Conservation (phyloP, 2,329 filamentous ascomycete species). For the Penicillium sp. region DNA sequence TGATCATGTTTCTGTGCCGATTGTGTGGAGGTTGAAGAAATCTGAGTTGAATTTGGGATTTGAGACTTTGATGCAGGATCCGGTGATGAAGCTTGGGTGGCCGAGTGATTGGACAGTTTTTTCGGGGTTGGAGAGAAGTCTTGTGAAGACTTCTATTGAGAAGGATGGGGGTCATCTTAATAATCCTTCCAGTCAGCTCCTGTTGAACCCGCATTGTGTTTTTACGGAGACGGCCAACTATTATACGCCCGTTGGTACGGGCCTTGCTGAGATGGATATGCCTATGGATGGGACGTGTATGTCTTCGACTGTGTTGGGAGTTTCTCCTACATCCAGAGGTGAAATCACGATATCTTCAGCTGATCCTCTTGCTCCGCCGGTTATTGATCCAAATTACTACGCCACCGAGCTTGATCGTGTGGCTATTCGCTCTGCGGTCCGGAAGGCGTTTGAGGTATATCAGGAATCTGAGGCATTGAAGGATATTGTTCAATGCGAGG, state of each 20-base stretch:
- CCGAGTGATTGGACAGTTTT: neutral
- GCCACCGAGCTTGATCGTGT: conserved; percentile 1
- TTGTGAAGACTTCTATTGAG: neutral
- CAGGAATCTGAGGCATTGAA: neutral
- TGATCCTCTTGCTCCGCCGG: neutral
- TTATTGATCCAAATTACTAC: neutral
- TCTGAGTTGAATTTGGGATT: neutral
- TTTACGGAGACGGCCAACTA: neutral
- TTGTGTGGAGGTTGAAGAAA: neutral
- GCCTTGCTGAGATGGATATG: neutral
- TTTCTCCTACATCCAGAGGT: neutral
- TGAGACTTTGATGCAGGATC: neutral
- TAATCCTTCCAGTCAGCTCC: neutral
- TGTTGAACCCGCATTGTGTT: neutral
- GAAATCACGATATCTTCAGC: neutral
- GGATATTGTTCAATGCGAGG: neutral
- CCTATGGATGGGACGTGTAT: neutral
- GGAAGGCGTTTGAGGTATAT: neutral
- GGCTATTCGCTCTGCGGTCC: neutral
- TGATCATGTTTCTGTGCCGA: neutral
- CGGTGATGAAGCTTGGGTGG: neutral
- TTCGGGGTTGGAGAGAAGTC: neutral
- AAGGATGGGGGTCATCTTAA: neutral
- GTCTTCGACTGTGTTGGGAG: neutral
- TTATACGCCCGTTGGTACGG: neutral